These are phyloP conservation scores for Clavariopsis aquatica DNA, from an alignment of 495 filamentous ascomycete genomes.

Conservation along the genomic window DNA sequence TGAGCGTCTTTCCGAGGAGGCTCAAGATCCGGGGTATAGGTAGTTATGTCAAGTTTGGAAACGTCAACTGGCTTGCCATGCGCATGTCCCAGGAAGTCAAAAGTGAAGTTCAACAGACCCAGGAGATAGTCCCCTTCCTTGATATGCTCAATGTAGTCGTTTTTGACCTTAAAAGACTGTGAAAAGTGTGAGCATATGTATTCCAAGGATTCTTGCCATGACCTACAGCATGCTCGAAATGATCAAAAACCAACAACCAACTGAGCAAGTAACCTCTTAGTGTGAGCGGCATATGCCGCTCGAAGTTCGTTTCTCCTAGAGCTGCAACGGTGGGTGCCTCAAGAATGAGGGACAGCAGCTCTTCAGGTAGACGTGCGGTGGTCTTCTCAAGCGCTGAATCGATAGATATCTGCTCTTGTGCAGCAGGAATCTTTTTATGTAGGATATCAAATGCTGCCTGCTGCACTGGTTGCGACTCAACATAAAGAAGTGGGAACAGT, in stretches of 20 bases:
- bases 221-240: slow-evolving; percentile 71
- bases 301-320: slow-evolving; percentile 46
- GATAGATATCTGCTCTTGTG: slow-evolving; percentile 81
- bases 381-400: slow-evolving; percentile 76
- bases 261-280: slow-evolving; percentile 79
- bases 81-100: slow-evolving; percentile 76
- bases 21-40: slow-evolving; percentile 60
- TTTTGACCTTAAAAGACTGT: slow-evolving; percentile 73
- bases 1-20: slow-evolving; percentile 67
- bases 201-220: neutral
- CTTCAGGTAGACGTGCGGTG: slow-evolving; percentile 53
- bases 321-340: slow-evolving; percentile 48
- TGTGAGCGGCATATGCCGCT: slow-evolving; percentile 55
- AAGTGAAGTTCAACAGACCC: slow-evolving; percentile 73
- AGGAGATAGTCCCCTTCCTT: slow-evolving; percentile 69
- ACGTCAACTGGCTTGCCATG: slow-evolving; percentile 68
- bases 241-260: slow-evolving; percentile 89
- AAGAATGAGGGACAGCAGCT: slow-evolving; percentile 52
- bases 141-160: slow-evolving; percentile 73
- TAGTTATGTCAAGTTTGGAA: slow-evolving; percentile 65
- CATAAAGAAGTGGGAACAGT: slow-evolving; percentile 71
- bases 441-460: slow-evolving; percentile 78
- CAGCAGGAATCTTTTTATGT: slow-evolving; percentile 69
- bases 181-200: neutral
- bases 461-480: slow-evolving; percentile 72